Evolutionary conservation across 768 basidiomycete species (phyloP).

Genomic region (Fomitopsis serialis): DNA sequence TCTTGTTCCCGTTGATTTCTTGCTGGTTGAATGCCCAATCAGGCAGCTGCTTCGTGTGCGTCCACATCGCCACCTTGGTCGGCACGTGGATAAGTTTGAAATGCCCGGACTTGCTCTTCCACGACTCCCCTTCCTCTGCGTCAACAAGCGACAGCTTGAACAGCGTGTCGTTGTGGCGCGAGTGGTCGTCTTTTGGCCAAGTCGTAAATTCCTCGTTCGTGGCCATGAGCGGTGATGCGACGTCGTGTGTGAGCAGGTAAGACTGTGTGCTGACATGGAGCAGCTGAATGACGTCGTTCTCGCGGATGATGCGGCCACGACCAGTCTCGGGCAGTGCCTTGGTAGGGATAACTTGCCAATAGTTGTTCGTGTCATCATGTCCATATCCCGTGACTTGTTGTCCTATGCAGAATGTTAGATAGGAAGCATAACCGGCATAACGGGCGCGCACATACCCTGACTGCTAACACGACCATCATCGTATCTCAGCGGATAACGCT

Average conservation of each 20-base stretch:
- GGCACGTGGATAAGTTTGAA: conserved; percentile 87
- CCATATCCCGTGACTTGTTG: conserved; percentile 97
- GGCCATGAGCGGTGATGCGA: conserved; percentile 93
- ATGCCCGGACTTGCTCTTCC: conserved; percentile 92
- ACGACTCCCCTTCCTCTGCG: conserved; percentile 71
- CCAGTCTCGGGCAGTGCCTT: conserved; percentile 92
- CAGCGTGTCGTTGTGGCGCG: conserved; percentile 81
- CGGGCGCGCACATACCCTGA: conserved; percentile 50
- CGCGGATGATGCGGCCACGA: conserved; percentile 86
- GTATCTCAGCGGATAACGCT: conserved; percentile 88
- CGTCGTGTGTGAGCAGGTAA: conserved; percentile 89
- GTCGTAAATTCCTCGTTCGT: conserved; percentile 99
- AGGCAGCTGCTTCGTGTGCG: conserved; percentile 76
- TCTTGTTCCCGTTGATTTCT: conserved; percentile 98
- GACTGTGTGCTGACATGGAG: conserved; percentile 83
- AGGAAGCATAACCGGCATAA: not conserved
- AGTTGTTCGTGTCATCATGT: conserved; percentile 91
- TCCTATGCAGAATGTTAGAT: conserved; percentile 37
- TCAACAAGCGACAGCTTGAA: conserved; percentile 76
- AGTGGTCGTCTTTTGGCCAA: conserved; percentile 71
- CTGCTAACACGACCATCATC: conserved; percentile 94
- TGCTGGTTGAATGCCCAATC: conserved; percentile 98
- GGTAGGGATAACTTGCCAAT: conserved; percentile 94
- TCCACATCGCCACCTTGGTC: conserved; percentile 94
- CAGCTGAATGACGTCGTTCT: conserved; percentile 85